phyloP scores from a whole-genome alignment of 306 rosid genomes.

The Vicia villosa region DNA sequence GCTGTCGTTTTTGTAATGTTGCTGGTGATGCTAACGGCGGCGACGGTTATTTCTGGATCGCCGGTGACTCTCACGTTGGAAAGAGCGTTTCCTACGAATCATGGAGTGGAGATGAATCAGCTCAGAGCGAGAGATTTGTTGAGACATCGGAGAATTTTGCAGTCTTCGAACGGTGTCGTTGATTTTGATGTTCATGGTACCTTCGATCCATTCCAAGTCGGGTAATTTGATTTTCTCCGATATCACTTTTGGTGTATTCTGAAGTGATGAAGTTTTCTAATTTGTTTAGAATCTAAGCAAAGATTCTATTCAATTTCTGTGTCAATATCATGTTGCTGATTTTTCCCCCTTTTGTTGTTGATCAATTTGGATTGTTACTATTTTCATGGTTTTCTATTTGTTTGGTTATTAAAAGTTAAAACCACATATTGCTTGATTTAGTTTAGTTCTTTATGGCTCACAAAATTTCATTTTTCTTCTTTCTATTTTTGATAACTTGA shows the following conservation, averaged over 20 bases:
- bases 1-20: conserved; percentile 38
- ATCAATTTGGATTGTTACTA: conserved; percentile 14
- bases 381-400: neutral
- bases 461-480: neutral
- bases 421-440: conserved; percentile 16
- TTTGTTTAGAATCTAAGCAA: conserved; percentile 2
- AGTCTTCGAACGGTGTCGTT: conserved; percentile 62
- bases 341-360: neutral
- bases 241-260: conserved; percentile 29
- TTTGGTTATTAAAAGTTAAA: neutral
- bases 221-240: conserved; percentile 49
- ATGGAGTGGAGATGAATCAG: conserved; percentile 66
- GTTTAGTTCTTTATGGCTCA: conserved; percentile 7
- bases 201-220: conserved; percentile 80
- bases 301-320: neutral
- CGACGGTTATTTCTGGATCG: conserved; percentile 41
- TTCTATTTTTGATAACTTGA: neutral
- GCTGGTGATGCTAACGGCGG: conserved; percentile 39
- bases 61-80: conserved; percentile 68
- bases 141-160: conserved; percentile 81
- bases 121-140: conserved; percentile 67
- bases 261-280: conserved; percentile 22
- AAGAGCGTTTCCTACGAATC: conserved; percentile 77
- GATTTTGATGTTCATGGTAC: conserved; percentile 78
- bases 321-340: neutral